A percentile compares a stretch with the other conserved stretches of the same genome.
Conservation (phyloP, 768 basidiomycete species). For the Dacryopinax primogenitus region DNA sequence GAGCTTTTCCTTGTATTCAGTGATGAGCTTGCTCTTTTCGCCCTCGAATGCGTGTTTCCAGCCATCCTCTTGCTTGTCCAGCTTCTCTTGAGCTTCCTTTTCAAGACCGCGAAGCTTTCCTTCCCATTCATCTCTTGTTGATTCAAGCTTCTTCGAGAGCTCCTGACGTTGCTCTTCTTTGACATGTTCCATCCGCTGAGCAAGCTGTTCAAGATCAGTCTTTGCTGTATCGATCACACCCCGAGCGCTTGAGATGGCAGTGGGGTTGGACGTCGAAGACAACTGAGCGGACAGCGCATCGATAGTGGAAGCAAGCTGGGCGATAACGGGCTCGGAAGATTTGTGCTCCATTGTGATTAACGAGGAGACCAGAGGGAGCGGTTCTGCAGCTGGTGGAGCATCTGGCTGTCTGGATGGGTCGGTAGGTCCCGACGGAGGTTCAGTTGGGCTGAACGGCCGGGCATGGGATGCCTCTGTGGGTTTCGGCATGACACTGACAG, state of each 20-base stretch:
- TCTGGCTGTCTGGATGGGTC: conserved; percentile 17
- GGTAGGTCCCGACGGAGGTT: not conserved
- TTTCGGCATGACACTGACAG: conserved; percentile 11
- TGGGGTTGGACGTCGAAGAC: conserved; percentile 44
- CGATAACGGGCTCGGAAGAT: conserved; percentile 79
- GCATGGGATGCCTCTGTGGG: conserved; percentile 3
- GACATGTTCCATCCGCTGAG: conserved; percentile 58
- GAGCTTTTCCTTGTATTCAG: conserved; percentile 73
- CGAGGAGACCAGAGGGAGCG: conserved; percentile 71
- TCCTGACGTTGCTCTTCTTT: conserved; percentile 64
- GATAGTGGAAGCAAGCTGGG: conserved; percentile 83
- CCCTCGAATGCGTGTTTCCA: conserved; percentile 70
- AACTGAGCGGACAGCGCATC: conserved; percentile 81
- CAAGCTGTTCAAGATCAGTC: conserved; percentile 64
- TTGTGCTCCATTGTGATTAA: conserved; percentile 50
- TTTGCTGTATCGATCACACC: conserved; percentile 71
- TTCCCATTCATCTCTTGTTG: conserved; percentile 63
- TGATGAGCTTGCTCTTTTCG: conserved; percentile 58
- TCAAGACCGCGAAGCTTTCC: conserved; percentile 67
- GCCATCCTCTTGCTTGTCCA: conserved; percentile 73
- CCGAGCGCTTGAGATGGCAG: conserved; percentile 51
- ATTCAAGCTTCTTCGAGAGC: conserved; percentile 56
- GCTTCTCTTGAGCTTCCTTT: conserved; percentile 72
- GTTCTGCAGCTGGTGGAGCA: conserved; percentile 23
- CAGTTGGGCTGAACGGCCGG: not conserved